Percentiles rank a stretch among this genome's conserved stretches.
Conservation (phyloP, 169 alveolate genomes). For the Toxoplasma gondii region DNA sequence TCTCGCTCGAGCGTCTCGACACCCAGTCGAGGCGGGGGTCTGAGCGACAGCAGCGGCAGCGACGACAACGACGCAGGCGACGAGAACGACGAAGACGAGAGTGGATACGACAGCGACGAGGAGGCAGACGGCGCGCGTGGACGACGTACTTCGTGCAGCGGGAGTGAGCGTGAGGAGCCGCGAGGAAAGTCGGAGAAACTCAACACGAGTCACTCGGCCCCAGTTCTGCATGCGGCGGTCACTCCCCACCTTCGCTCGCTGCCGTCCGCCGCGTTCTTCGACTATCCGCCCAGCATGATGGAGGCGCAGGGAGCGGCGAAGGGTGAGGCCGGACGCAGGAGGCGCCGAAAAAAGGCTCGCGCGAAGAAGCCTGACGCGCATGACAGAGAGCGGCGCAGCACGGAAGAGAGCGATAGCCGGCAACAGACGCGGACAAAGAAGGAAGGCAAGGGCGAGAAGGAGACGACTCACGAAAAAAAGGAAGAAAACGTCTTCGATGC, state of each 20-base stretch:
- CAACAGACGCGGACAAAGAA: not conserved
- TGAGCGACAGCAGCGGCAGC: not conserved
- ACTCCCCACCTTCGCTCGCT: not conserved
- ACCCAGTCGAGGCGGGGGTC: not conserved
- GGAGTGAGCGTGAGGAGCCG: conserved; percentile 21
- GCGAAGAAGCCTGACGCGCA: not conserved
- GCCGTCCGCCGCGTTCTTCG: conserved; percentile 46
- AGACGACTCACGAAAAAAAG: not conserved
- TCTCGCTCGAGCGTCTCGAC: not conserved
- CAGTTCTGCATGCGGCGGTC: not conserved
- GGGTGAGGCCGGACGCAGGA: not conserved
- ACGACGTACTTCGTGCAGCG: conserved; percentile 35
- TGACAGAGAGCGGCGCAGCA: not conserved
- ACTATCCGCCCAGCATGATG: conserved; percentile 7
- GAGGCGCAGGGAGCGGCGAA: not conserved
- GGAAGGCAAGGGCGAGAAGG: not conserved
- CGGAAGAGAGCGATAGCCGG: not conserved
- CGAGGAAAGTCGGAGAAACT: conserved; percentile 19
- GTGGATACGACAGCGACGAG: conserved; percentile 23
- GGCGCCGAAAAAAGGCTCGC: not conserved
- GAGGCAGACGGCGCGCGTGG: conserved; percentile 5
- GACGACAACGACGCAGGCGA: not conserved
- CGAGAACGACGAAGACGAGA: conserved; percentile 30
- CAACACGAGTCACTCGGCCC: not conserved
- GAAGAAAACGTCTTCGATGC: conserved; percentile 41